These are phyloP conservation scores for Debaryomyces udenii DNA, from an alignment of 1,139 yeast genomes.

Conservation along the genomic window DNA sequence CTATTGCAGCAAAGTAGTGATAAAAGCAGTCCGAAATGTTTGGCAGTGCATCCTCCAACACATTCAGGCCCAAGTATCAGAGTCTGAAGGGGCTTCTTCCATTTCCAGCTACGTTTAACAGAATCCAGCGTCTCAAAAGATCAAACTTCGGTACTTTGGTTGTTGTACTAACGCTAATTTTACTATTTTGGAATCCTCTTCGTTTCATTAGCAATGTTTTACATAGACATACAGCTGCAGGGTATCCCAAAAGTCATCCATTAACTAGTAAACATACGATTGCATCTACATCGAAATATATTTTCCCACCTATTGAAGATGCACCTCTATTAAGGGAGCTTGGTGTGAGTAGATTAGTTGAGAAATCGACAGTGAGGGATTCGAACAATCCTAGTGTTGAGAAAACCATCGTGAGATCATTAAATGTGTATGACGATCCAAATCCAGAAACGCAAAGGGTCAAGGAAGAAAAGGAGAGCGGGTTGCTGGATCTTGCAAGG, in stretches of 20 bases:
- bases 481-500: constrained; percentile 37
- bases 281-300: constrained; percentile 52
- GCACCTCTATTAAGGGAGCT: constrained; percentile 60
- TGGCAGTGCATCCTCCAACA: constrained; percentile 14
- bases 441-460: constrained; percentile 37
- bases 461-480: constrained; percentile 45
- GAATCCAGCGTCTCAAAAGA: constrained; percentile 20
- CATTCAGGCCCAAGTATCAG: constrained; percentile 26
- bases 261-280: constrained; percentile 36
- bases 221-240: constrained; percentile 12
- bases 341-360: constrained; percentile 54
- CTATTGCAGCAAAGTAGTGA: not conserved
- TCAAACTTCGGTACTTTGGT: constrained; percentile 22
- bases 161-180: constrained; percentile 22
- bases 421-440: constrained; percentile 52
- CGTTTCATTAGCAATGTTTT: constrained; percentile 14
- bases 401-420: constrained; percentile 32
- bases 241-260: constrained; percentile 40
- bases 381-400: constrained; percentile 42
- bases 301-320: constrained; percentile 71
- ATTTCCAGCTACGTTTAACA: constrained; percentile 37
- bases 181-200: constrained; percentile 31
- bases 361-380: constrained; percentile 42
- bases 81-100: constrained; percentile 22
- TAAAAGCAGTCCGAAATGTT: constrained; percentile 13